Conservation (phyloP, 495 filamentous ascomycete species). For the Viridothelium virens region DNA sequence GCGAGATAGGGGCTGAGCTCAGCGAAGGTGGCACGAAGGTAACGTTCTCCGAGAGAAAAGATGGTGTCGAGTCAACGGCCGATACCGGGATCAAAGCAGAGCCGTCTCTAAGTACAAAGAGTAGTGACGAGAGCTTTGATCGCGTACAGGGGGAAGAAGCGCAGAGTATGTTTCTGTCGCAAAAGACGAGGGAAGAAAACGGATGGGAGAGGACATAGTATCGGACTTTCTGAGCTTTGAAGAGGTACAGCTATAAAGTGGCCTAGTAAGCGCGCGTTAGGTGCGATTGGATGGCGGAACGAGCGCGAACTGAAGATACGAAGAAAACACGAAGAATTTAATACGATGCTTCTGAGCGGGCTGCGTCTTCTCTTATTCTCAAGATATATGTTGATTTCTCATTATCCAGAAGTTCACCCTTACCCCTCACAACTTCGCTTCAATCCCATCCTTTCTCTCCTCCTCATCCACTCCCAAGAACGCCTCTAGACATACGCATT, state of each 20-base stretch:
- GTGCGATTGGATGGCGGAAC: neutral
- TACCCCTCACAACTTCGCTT: neutral
- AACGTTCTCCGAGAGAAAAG: slow-evolving; percentile 15
- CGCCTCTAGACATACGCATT: slow-evolving; percentile 5
- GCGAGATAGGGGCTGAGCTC: neutral
- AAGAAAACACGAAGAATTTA: too few relatives aligned
- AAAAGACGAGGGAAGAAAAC: neutral
- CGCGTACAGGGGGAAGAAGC: slow-evolving; percentile 42
- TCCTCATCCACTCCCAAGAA: slow-evolving; percentile 2
- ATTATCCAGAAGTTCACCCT: neutral
- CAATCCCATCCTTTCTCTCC: neutral
- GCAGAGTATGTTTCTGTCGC: slow-evolving; percentile 22
- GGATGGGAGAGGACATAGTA: slow-evolving; percentile 2
- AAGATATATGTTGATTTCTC: neutral
- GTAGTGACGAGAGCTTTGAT: slow-evolving; percentile 60
- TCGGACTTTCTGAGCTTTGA: neutral
- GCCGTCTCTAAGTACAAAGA: slow-evolving; percentile 38
- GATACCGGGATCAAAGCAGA: slow-evolving; percentile 13
- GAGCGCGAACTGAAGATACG: too few relatives aligned
- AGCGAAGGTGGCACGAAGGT: slow-evolving; percentile 8
- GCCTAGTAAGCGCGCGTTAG: neutral
- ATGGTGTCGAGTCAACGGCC: neutral
- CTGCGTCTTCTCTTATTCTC: too few relatives aligned
- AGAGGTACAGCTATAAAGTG: neutral
- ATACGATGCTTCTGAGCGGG: too few relatives aligned